Evolutionary conservation across 176 grass and related monocot species (phyloP).

Genomic region (Hsuehochloa calcarea): DNA sequence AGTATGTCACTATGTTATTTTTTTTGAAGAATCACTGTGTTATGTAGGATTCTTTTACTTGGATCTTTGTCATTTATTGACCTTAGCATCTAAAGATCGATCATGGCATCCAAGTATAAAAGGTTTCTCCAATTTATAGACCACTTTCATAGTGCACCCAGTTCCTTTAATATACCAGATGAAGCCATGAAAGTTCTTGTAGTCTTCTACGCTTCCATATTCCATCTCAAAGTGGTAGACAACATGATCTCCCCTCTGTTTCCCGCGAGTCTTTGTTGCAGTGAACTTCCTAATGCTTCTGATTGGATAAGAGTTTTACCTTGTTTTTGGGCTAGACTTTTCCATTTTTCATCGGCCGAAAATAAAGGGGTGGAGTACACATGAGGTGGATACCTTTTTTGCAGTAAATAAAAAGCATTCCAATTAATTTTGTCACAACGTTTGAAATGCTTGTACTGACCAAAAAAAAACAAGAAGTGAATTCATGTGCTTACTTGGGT

Average conservation of each 20-base stretch:
- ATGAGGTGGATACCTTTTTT: background rate
- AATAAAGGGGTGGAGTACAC: background rate
- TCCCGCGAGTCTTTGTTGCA: background rate
- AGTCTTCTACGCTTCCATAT: background rate
- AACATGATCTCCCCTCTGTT: background rate
- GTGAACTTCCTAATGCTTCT: background rate
- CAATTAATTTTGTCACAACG: background rate
- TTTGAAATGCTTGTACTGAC: background rate
- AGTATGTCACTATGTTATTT: background rate
- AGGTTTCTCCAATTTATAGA: background rate
- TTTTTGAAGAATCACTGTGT: background rate
- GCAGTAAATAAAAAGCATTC: background rate
- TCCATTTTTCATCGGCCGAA: background rate
- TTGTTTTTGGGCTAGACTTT: background rate
- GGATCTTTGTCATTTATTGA: constrained; percentile 11
- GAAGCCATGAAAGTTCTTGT: constrained; percentile 6
- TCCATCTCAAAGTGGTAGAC: constrained; percentile 1
- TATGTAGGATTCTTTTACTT: background rate
- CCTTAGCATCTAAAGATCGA: background rate
- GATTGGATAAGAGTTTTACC: background rate
- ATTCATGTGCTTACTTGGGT: background rate
- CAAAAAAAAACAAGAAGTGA: background rate
- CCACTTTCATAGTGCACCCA: background rate
- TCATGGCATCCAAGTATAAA: background rate
- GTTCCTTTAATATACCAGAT: background rate